Base-by-base conservation (phyloP, 164 flowering plant species). In the Kalanchoe fedtschenkoi region DNA sequence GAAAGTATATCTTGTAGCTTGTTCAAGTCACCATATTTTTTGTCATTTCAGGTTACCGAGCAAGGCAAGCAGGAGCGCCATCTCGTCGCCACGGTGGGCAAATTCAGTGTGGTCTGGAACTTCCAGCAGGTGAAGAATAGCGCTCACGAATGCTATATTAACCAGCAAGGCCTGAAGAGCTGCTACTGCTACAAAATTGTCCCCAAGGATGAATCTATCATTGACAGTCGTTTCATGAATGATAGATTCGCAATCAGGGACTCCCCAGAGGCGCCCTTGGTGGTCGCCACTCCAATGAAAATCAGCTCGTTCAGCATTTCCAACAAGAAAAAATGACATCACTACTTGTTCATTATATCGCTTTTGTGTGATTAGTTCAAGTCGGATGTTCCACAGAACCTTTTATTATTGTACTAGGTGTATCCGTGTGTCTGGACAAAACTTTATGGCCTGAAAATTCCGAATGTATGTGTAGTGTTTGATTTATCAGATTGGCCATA, bases 251-350 rank as follows among this genome's bases (percentile, higher is more conserved):
- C 55, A 5, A 37, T 61, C 21, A 24, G 63, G 46, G 63, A 61
- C 64, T 77, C 83, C 5, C 83, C 83, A 6, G 83, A 79, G 66
- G 83, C 83, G 60, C 83, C 83, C 9, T 68, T 79, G 60, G 83
- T 77, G 56, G 83, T 79, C 51, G 79, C 83, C 24, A 79, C 83
- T 16, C 81, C 80, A 0, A 53, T 71, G 80, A 78, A 78, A 76
- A 71, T 78, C 60, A 78, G 82, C 73, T 78, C 82, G 1, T 74
- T 74, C 65, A 76, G 82, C 65, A 70, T 78, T 33, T 74, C 82
- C 22, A 72, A 70, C 53, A 71, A 34, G 65, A 44, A 68, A 62
- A 60, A 43, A 37, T 58, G 26, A 19, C 41, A 16, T 3, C 19
- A 1, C 8, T 5, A 3, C 7, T 32, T 30, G n/a, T 5, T 58